phyloP scores from a whole-genome alignment of 2,329 filamentous ascomycete genomes.

The Epichloe glyceriae region DNA sequence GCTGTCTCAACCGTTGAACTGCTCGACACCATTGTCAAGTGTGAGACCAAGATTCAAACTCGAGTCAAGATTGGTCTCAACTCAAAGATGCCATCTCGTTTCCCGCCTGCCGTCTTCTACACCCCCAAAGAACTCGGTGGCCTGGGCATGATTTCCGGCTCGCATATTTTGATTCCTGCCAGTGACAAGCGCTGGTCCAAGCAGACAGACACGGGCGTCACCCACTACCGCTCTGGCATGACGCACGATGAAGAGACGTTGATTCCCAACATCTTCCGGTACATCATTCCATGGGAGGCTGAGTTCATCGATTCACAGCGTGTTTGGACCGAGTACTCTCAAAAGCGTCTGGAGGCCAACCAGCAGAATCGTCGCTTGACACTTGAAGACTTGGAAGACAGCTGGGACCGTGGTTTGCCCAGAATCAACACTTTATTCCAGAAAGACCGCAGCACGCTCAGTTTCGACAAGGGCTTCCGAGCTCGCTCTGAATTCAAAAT shows the following conservation, averaged over 20 bases:
- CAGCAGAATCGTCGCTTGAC: slow-evolving; percentile 93
- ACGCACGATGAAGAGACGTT: slow-evolving; percentile 94
- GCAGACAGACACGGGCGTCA: slow-evolving; percentile 94
- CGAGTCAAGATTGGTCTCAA: slow-evolving; percentile 97
- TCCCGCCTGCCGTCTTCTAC: slow-evolving; percentile 96
- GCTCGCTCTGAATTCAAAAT: slow-evolving; percentile 94
- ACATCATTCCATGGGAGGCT: slow-evolving; percentile 98
- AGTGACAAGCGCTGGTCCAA: slow-evolving; percentile 98
- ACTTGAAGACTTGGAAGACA: slow-evolving; percentile 91
- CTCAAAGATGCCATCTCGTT: slow-evolving; percentile 98
- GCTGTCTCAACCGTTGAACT: slow-evolving; percentile 90
- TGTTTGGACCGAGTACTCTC: slow-evolving; percentile 98
- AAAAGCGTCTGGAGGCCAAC: slow-evolving; percentile 92
- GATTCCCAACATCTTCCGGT: slow-evolving; percentile 97
- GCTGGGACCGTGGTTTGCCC: slow-evolving; percentile 93
- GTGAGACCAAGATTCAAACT: slow-evolving; percentile 98
- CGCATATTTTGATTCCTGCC: slow-evolving; percentile 91
- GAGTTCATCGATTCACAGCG: slow-evolving; percentile 98
- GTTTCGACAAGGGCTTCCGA: slow-evolving; percentile 97
- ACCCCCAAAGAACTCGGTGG: slow-evolving; percentile 96
- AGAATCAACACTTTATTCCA: slow-evolving; percentile 99
- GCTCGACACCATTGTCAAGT: slow-evolving; percentile 96
- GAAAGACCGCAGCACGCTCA: slow-evolving; percentile 91
- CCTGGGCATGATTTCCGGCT: slow-evolving; percentile 96
- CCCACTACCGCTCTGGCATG: slow-evolving; percentile 95